These are phyloP conservation scores for Westerdykella aurantiaca DNA, from an alignment of 2,329 filamentous ascomycete genomes.

Conservation along the genomic window DNA sequence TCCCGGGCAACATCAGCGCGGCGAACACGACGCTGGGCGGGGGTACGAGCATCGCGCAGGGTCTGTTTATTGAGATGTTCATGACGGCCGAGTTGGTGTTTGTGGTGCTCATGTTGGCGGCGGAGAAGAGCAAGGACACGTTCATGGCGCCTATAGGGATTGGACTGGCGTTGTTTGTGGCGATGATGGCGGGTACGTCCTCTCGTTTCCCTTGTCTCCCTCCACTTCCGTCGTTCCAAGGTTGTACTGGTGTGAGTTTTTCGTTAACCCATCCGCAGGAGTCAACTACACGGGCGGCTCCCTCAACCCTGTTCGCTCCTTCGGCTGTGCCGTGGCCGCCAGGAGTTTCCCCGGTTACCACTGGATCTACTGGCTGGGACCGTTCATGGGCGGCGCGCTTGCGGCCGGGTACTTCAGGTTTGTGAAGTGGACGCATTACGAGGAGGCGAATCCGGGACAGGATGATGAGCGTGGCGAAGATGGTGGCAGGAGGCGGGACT, in stretches of 20 bases:
- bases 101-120: conserved; percentile 24
- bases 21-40: conserved; percentile 14
- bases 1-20: conserved; percentile 18
- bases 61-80: conserved; percentile 18
- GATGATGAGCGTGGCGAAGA: conserved; percentile 17
- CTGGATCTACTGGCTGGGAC: conserved; percentile 49
- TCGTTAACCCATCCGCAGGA: conserved; percentile 30
- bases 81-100: conserved; percentile 21
- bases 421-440: conserved; percentile 40
- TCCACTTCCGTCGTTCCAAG: no score
- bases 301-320: conserved; percentile 44
- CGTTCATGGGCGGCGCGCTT: conserved; percentile 39
- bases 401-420: conserved; percentile 47
- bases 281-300: conserved; percentile 45
- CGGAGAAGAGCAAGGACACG: conserved; percentile 26
- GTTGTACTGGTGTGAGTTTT: not conserved
- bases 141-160: conserved; percentile 20
- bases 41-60: conserved; percentile 15
- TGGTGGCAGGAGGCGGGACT: conserved; percentile 8
- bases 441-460: conserved; percentile 34
- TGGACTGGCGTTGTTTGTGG: conserved; percentile 19
- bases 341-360: conserved; percentile 41
- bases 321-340: conserved; percentile 42
- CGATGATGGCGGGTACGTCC: conserved; percentile 22
- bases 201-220: not conserved